Evolutionary conservation across 768 basidiomycete species (phyloP).

Genomic region (Suillus lakei): DNA sequence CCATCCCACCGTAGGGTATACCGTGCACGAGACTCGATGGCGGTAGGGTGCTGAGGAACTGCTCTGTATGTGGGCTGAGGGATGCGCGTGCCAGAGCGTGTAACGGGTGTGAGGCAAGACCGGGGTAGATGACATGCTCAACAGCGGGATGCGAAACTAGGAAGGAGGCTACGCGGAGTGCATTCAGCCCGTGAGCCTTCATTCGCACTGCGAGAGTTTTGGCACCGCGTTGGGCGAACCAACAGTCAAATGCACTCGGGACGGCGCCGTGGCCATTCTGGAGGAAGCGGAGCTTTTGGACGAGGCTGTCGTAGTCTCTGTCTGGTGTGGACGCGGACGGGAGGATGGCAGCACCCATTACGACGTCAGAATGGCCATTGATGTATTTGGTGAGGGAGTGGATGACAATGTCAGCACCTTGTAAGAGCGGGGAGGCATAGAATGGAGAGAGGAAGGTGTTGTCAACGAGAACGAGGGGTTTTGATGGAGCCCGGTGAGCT

Average conservation of each 20-base stretch:
- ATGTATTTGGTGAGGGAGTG: conserved; percentile 91
- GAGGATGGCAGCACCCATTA: conserved; percentile 85
- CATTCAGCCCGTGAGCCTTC: conserved; percentile 85
- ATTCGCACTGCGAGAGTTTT: conserved; percentile 93
- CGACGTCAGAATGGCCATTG: conserved; percentile 92
- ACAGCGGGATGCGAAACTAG: conserved; percentile 63
- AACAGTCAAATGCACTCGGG: conserved; percentile 85
- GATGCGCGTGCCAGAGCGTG: conserved; percentile 66
- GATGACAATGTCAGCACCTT: conserved; percentile 83
- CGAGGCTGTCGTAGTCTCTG: conserved; percentile 47
- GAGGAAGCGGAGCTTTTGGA: conserved; percentile 74
- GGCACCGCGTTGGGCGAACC: conserved; percentile 87
- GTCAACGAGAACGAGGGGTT: conserved; percentile 87
- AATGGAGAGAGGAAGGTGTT: conserved; percentile 95
- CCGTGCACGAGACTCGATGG: conserved; percentile 27
- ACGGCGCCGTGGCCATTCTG: conserved; percentile 90
- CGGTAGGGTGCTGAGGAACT: conserved; percentile 56
- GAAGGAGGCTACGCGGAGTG: conserved; percentile 70
- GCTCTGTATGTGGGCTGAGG: conserved; percentile 70
- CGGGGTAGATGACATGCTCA: conserved; percentile 87
- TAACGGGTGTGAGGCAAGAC: conserved; percentile 68
- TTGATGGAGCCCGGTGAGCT: conserved; percentile 62
- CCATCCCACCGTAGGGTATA: conserved; percentile 85
- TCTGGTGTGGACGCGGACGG: conserved; percentile 38
- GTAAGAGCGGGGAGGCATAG: conserved; percentile 85